Base-by-base conservation (phyloP, 73 alveolate species). In the Symbiodinium natans region DNA sequence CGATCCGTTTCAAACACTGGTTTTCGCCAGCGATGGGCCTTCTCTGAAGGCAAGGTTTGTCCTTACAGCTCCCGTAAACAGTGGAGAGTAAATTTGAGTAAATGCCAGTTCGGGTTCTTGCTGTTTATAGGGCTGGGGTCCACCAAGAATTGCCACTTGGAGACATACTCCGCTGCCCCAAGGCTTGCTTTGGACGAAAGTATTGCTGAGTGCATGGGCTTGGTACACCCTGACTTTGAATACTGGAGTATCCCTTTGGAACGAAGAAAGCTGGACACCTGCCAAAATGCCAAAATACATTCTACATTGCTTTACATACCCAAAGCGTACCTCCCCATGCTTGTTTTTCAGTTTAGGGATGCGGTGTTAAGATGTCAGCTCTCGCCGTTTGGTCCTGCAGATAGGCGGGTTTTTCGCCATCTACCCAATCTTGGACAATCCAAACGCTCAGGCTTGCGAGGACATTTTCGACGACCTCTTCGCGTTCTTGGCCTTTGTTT, bases 401-500 rank as follows among this genome's bases (percentile, higher is more conserved):
- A 48, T 48, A 48, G 63, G 8, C 63, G 63, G 23, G 17, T 48
- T 25, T 71, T 2, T 71, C 13, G 83, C 15, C 36, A 71, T 71
- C 40, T 23, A 4, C 29, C 75, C 17, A 56, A 21, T 56, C 2
- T 71, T 71, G 83, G 36, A n/a, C n/a, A n/a, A n/a, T n/a, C 63
- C 63, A 48, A 48, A 17, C 63, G 17, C 63, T 48, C 8, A 89
- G 97, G 97, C 97, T 17, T 90, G 97, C 31, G 97, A 90, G 83
- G 97, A 90, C 48, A 71, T 90, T 82, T 90, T 71, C 27, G 97
- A 73, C 29, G 77, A 73, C 29, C 80, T 90, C 31, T 90, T 90
- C 40, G 56, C 89, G 31, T n/a, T 23, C 38, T 36, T 19, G 36
- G 36, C 36, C 80, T 29, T 6, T 52, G 71, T 23, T 52, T n/a